Evolutionary conservation across 345 rosid species (phyloP).

Genomic region (Linum trigynum): DNA sequence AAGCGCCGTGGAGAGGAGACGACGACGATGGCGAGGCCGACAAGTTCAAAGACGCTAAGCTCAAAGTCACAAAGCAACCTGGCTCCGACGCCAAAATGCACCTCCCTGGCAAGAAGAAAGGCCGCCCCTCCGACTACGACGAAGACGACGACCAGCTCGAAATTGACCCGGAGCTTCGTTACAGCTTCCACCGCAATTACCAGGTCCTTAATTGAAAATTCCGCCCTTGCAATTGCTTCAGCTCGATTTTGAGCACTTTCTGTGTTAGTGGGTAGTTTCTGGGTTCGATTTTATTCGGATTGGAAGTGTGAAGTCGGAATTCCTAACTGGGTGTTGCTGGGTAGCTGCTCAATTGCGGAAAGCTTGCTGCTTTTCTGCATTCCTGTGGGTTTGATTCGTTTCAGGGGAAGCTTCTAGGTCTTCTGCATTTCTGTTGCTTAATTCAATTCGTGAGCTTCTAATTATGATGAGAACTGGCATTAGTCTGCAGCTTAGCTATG

Average conservation of each 20-base stretch:
- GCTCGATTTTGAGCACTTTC: neutral
- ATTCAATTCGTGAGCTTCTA: too few species aligned
- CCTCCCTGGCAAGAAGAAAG: slow-evolving; percentile 44
- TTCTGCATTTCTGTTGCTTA: too few species aligned
- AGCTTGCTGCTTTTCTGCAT: too few species aligned
- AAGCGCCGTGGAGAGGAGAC: slow-evolving; percentile 91
- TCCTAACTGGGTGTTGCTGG: too few species aligned
- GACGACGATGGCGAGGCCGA: slow-evolving; percentile 21
- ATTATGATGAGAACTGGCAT: too few species aligned
- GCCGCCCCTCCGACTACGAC: slow-evolving; percentile 14
- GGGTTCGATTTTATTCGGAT: too few species aligned
- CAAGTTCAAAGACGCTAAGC: slow-evolving; percentile 67
- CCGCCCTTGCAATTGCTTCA: neutral
- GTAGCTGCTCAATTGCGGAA: too few species aligned
- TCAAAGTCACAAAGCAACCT: slow-evolving; percentile 63
- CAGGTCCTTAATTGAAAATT: slow-evolving; percentile 32
- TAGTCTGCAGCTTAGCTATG: too few species aligned
- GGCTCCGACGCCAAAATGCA: slow-evolving; percentile 74
- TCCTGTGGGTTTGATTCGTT: too few species aligned
- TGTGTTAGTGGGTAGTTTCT: too few species aligned
- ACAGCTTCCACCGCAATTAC: slow-evolving; percentile 89
- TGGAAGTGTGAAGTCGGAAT: too few species aligned
- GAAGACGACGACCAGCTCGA: slow-evolving; percentile 39
- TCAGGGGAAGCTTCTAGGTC: too few species aligned
- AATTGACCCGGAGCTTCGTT: slow-evolving; percentile 89